phyloP scores from a whole-genome alignment of 208 protist species.

The Acanthamoeba royreba region DNA sequence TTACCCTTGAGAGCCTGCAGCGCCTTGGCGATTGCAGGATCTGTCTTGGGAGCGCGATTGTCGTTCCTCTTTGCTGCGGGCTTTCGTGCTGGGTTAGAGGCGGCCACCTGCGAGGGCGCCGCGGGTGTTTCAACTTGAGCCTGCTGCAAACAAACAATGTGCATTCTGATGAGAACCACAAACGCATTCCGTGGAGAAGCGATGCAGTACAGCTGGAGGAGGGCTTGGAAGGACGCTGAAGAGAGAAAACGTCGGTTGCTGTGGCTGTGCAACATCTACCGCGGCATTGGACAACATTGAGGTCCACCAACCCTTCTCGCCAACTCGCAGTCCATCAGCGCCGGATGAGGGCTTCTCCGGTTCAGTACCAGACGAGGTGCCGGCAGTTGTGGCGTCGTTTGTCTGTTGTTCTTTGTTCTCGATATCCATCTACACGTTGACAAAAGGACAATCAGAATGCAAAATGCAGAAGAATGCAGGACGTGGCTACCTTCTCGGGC shows the following conservation, averaged over 20 bases:
- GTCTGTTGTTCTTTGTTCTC: not conserved
- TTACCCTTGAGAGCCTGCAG: not conserved
- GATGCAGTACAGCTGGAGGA: not conserved
- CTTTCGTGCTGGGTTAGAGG: too few species aligned
- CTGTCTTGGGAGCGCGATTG: too few species aligned
- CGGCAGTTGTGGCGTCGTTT: not conserved
- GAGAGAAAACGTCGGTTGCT: not conserved
- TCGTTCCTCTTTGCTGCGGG: too few species aligned
- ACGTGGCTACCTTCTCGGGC: too few species aligned
- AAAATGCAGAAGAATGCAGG: too few species aligned
- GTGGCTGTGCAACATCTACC: not conserved
- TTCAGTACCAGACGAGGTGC: not conserved
- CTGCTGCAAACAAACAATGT: too few species aligned
- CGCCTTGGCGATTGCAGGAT: not conserved
- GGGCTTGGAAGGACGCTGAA: not conserved
- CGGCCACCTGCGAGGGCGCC: too few species aligned
- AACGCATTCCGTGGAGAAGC: not conserved
- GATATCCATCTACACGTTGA: too few species aligned
- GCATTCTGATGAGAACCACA: too few species aligned
- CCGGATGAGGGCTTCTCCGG: too few species aligned
- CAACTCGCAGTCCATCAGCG: not conserved
- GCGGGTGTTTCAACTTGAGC: too few species aligned
- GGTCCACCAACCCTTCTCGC: not conserved
- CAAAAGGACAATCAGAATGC: too few species aligned
- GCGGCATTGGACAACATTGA: not conserved